Conservation (phyloP, 768 basidiomycete species). For the Podaxis pistillaris region DNA sequence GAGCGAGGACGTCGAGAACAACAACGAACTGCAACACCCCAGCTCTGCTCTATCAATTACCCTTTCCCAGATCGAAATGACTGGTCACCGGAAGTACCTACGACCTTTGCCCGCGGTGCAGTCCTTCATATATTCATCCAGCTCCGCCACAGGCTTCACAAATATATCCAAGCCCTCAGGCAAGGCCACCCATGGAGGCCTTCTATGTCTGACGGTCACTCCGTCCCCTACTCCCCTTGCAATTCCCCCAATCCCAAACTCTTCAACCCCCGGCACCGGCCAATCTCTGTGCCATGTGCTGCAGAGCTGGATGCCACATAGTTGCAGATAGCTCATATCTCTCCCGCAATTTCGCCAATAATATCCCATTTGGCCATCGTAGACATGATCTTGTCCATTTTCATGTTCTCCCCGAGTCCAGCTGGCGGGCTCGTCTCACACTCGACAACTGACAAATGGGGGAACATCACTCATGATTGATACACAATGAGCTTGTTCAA, state of each 20-base stretch:
- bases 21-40: slow-evolving; percentile 14
- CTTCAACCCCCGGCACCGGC: slow-evolving; percentile 70
- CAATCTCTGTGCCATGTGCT: slow-evolving; percentile 55
- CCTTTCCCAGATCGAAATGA: slow-evolving; percentile 21
- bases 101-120: slow-evolving; percentile 24
- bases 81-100: slow-evolving; percentile 27
- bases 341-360: slow-evolving; percentile 29
- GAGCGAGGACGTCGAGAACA: slow-evolving; percentile 36
- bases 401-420: slow-evolving; percentile 54
- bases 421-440: slow-evolving; percentile 16
- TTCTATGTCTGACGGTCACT: slow-evolving; percentile 73
- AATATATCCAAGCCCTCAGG: slow-evolving; percentile 31
- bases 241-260: slow-evolving; percentile 45
- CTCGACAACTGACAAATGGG: slow-evolving; percentile 46
- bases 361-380: slow-evolving; percentile 68
- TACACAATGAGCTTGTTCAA: slow-evolving; percentile 84
- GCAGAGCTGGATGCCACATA: slow-evolving; percentile 63
- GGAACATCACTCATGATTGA: slow-evolving; percentile 88
- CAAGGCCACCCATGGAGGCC: slow-evolving; percentile 70
- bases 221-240: slow-evolving; percentile 40
- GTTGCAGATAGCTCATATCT: slow-evolving; percentile 56
- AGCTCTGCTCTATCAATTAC: slow-evolving; percentile 27
- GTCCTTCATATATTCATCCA: slow-evolving; percentile 20
- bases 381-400: slow-evolving; percentile 92
- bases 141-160: slow-evolving; percentile 36